Conservation (phyloP, 2,329 filamentous ascomycete species). For the Nemania sp. region DNA sequence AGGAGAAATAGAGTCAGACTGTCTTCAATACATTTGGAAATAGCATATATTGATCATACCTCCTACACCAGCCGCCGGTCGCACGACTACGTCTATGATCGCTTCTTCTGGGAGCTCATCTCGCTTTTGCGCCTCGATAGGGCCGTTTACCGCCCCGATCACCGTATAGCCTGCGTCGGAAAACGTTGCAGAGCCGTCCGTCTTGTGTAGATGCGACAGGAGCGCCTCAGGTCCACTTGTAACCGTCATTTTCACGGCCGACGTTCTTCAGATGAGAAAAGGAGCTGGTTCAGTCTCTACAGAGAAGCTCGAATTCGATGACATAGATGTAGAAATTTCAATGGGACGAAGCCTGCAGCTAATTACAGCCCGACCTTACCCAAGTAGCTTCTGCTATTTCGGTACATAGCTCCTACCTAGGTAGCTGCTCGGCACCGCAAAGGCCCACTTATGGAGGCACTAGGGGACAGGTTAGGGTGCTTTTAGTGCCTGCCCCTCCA, state of each 20-base stretch:
- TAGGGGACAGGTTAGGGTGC: not conserved
- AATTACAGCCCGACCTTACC: too few relatives aligned
- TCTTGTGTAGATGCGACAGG: conserved; percentile 65
- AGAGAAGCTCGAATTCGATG: too few relatives aligned
- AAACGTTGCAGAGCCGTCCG: conserved; percentile 81
- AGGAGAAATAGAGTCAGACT: conserved; percentile 17
- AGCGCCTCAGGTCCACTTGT: conserved; percentile 54
- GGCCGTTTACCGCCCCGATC: conserved; percentile 86
- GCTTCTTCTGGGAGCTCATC: conserved; percentile 94
- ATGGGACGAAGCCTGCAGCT: too few relatives aligned
- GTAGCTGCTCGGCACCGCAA: too few relatives aligned
- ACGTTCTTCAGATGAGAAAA: too few relatives aligned
- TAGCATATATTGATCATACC: conserved; percentile 51
- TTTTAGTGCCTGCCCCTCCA: not conserved
- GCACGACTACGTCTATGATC: conserved; percentile 83
- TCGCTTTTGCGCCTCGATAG: conserved; percentile 83
- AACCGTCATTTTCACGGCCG: conserved; percentile 46
- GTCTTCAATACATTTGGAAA: conserved; percentile 11
- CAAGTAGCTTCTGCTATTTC: too few relatives aligned
- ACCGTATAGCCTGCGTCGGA: conserved; percentile 77
- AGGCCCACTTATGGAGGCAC: not conserved
- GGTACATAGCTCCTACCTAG: too few relatives aligned
- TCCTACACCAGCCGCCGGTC: conserved; percentile 82
- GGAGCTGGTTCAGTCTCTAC: too few relatives aligned
- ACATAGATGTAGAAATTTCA: conserved; percentile 13